Evolutionary conservation across 2,329 filamentous ascomycete species (phyloP).

Genomic region (Trichoderma simmonsii): DNA sequence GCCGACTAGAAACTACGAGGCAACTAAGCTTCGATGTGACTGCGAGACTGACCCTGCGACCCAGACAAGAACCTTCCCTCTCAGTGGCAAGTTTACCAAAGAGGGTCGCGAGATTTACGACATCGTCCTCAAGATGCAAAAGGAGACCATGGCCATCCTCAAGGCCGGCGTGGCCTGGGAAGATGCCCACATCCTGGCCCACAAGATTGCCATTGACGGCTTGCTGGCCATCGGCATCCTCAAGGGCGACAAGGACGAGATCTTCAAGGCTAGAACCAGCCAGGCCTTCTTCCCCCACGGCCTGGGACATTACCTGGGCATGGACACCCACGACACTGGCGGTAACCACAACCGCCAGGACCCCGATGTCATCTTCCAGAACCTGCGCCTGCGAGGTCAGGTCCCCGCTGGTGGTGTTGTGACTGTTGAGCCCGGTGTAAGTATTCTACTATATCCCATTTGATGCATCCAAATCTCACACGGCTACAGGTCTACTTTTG

Average conservation of each 20-base stretch:
- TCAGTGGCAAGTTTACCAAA: slow-evolving; percentile 66
- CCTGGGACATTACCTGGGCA: slow-evolving; percentile 83
- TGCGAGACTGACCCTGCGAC: not conserved
- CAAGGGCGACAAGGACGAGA: slow-evolving; percentile 63
- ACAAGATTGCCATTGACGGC: slow-evolving; percentile 77
- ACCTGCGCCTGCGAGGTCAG: slow-evolving; percentile 73
- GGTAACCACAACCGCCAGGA: slow-evolving; percentile 77
- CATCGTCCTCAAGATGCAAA: slow-evolving; percentile 84
- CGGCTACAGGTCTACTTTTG: slow-evolving; percentile 75
- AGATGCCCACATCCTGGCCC: slow-evolving; percentile 74
- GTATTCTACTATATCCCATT: slow-evolving; percentile 28
- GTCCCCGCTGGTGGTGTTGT: slow-evolving; percentile 79
- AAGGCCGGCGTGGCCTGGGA: slow-evolving; percentile 77
- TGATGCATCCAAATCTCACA: not conserved
- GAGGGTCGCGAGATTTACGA: slow-evolving; percentile 75
- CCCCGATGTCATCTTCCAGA: slow-evolving; percentile 78
- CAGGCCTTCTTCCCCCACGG: slow-evolving; percentile 91
- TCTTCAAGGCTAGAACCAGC: slow-evolving; percentile 75
- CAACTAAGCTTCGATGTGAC: not conserved
- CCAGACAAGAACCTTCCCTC: slow-evolving; percentile 81
- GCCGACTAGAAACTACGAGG: not conserved
- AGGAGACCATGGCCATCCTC: slow-evolving; percentile 68
- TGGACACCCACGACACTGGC: slow-evolving; percentile 88
- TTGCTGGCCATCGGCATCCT: slow-evolving; percentile 74
- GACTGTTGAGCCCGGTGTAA: slow-evolving; percentile 88